Base-by-base conservation (phyloP, 441 rosid genomes). In the Adansonia madagascariensis region DNA sequence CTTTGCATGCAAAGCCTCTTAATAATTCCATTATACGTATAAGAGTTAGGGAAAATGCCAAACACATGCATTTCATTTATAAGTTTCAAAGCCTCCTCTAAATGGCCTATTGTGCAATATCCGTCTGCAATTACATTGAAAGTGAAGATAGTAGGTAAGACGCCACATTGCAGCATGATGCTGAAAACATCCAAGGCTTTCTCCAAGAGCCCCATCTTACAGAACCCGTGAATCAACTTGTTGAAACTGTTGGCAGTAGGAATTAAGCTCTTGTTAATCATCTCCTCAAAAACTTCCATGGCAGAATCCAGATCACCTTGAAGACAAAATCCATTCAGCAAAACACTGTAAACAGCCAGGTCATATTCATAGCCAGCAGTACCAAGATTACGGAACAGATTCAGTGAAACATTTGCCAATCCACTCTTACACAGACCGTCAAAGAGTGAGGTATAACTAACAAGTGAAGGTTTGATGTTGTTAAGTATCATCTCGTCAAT, bases 251-350 rank as follows among this genome's bases (percentile, higher is more conserved):
- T 75, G 65, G 76, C 20, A n/a, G 68, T 77, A 67, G 88, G 91
- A 71, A 55, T 61, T 43, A 87, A 39, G 52, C 77, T 71, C 17
- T 86, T 71, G 63, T 22, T 66, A 50, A 24, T 65, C 90, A 87
- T 90, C 79, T 81, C 85, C 71, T 80, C 67, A 24, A 87, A 18
- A 59, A 90, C 71, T 60, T 76, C 46, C 53, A 3, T 17, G 50
- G 90, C 94, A 62, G 85, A 79, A 52, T 72, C 83, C 76, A 88
- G 35, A 73, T 86, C 77, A 80, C 86, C 87, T 61, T 70, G 76
- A 76, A 49, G 72, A 59, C 78, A 39, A 41, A 84, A 85, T 22
- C 88, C 88, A 53, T 80, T 56, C 0, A 87, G 78, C 63, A 88
- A 72, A 59, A 82, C 82, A 75, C 81, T 85, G 63, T 84, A 88